Percentiles rank a stretch among this genome's conserved stretches.
Evolutionary conservation across 495 filamentous ascomycete genomes (phyloP).

Genomic region (Pyrenula massariospora): DNA sequence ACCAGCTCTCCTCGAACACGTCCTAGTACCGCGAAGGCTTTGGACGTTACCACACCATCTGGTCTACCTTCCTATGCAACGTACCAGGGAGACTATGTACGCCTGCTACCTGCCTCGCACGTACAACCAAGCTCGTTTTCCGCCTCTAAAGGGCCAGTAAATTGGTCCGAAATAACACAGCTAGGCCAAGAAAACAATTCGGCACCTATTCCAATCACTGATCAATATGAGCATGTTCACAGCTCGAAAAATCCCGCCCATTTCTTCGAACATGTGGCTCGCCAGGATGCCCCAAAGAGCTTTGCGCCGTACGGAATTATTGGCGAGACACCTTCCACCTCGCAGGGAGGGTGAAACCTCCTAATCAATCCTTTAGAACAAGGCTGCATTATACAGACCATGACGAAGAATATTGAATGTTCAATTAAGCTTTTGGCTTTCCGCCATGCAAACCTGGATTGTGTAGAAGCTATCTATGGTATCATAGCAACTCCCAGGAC

Average conservation of each 20-base stretch:
- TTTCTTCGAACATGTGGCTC: neutral
- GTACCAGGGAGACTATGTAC: neutral
- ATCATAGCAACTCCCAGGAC: neutral
- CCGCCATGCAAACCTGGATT: no score
- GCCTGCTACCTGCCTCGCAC: neutral
- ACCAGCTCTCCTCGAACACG: conserved; percentile 19
- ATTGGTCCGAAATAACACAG: neutral
- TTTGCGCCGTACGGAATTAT: neutral
- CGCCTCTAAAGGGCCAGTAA: neutral
- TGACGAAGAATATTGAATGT: no score
- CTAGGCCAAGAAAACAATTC: neutral
- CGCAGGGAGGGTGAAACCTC: neutral
- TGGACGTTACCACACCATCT: conserved; percentile 17
- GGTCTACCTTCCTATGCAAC: conserved; percentile 9
- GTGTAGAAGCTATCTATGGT: neutral
- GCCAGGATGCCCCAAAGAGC: neutral
- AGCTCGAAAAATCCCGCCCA: neutral
- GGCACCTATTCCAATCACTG: neutral
- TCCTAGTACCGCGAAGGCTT: conserved; percentile 6
- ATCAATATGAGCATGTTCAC: neutral
- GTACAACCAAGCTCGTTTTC: neutral
- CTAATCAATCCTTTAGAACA: no score
- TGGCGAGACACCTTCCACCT: neutral
- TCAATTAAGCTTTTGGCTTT: no score
- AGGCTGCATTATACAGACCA: no score